These are phyloP conservation scores for Chlamydomonas sp. DNA, from an alignment of 139 green algal genomes.

Conservation along the genomic window DNA sequence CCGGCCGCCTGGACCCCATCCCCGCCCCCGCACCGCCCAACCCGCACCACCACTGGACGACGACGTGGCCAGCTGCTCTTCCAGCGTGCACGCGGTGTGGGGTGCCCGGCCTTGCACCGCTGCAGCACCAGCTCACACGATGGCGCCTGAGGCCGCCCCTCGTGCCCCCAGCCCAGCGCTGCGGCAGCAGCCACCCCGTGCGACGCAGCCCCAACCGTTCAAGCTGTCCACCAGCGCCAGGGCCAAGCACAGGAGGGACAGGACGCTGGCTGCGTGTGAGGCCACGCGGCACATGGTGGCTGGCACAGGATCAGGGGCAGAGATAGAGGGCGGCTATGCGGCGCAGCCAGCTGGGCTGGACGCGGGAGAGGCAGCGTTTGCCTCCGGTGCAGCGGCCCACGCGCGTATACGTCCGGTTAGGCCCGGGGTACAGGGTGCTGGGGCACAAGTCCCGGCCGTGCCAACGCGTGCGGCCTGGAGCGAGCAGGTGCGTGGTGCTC, in stretches of 20 bases:
- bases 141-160: neutral
- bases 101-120: too few species aligned
- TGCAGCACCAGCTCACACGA: neutral
- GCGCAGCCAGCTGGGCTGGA: neutral
- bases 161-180: neutral
- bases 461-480: neutral
- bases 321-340: neutral
- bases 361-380: neutral
- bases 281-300: slow-evolving; percentile 16
- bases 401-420: neutral
- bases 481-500: too few species aligned
- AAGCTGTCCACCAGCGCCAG: slow-evolving; percentile 13
- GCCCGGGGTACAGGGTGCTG: neutral
- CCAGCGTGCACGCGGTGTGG: too few species aligned
- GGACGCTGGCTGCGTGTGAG: slow-evolving; percentile 7
- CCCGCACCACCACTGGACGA: too few species aligned
- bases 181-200: neutral
- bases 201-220: slow-evolving; percentile 5
- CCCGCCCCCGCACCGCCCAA: too few species aligned
- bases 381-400: neutral
- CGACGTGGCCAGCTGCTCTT: too few species aligned
- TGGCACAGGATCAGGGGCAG: neutral
- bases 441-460: neutral
- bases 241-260: neutral
- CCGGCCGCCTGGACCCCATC: too few species aligned